phyloP scores from a whole-genome alignment of 2,329 filamentous ascomycete species.

The Xylariaceae sp. region DNA sequence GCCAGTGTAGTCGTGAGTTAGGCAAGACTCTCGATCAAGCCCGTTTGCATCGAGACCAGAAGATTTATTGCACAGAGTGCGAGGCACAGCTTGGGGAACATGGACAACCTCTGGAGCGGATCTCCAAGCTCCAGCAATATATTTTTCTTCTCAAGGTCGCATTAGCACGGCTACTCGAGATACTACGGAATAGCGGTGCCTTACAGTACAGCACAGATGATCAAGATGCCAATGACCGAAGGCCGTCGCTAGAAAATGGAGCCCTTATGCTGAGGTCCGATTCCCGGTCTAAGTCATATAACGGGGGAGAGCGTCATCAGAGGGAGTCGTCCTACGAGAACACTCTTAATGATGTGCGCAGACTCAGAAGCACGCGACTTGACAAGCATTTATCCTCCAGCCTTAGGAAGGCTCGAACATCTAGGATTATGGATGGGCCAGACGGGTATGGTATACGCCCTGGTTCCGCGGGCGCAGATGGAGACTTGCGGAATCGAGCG shows the following conservation, averaged over 20 bases:
- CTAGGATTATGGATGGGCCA: conserved; percentile 88
- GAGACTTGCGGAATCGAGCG: conserved; percentile 58
- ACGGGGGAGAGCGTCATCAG: conserved; percentile 66
- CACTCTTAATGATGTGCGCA: conserved; percentile 92
- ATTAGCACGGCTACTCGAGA: conserved; percentile 85
- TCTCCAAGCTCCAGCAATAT: conserved; percentile 91
- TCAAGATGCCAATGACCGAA: conserved; percentile 67
- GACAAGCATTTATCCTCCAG: conserved; percentile 95
- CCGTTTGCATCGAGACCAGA: conserved; percentile 71
- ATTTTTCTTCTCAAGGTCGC: conserved; percentile 92
- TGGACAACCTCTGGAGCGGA: conserved; percentile 66
- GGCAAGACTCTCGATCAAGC: conserved; percentile 72
- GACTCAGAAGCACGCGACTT: conserved; percentile 88
- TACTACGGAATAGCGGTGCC: conserved; percentile 81
- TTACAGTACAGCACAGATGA: conserved; percentile 79
- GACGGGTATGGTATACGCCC: conserved; percentile 71
- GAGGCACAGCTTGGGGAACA: conserved; percentile 61
- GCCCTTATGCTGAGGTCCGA: conserved; percentile 66
- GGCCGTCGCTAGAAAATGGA: conserved; percentile 54
- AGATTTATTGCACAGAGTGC: conserved; percentile 75
- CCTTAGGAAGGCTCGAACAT: conserved; percentile 87
- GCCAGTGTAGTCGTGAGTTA: conserved; percentile 68
- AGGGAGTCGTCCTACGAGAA: conserved; percentile 87
- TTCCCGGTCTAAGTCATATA: conserved; percentile 75
- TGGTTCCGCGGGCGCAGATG: conserved; percentile 69